Base-by-base conservation (phyloP, 805 yeast species). In the Ogataea glucozyma region DNA sequence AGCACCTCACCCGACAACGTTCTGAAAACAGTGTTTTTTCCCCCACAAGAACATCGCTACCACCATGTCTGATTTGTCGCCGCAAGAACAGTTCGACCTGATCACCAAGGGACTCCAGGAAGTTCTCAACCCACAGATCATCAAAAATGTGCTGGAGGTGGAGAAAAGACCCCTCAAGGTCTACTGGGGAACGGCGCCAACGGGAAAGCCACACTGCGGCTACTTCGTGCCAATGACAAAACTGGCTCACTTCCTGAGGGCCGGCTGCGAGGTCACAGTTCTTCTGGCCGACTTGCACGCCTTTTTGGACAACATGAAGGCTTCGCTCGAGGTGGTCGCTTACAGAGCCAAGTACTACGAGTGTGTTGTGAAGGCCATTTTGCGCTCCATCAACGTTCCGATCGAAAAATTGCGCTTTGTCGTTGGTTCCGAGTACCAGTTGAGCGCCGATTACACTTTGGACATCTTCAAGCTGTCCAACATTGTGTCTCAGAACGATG, bases 181-280 rank as follows among this genome's bases (percentile, higher is more conserved):
- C 60, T 93, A 93, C 79, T 93, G 97, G 98, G 99, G 99, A 54
- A 90, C 98, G 16, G 99, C 99, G 6, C 98, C 99, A 47, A 93
- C 99, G 4, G 99, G 99, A 40, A 87, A 80, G 68, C 97, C 98
- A 33, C 99, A 93, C 70, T 90, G 97, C 72, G 99, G 98, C 40
- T 93, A 93, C 76, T 88, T 93, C 61, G 99, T 93, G 27, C 93
- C 98, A 40, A 91, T 93, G 98, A 85, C 95, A 48, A 91, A 93
- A 66, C 69, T 93, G 55, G 98, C 98, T 2, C 90, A 93, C 64
- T 88, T 91, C 65, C 76, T 93, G 65, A 84, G 82, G 58, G 99
- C 99, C 13, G 99, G 98, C 10, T 88, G 96, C 71, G 93, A 88
- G 61, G 95, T 93, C 31, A 88, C 81, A 1, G 93, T 93, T 6